Evolutionary conservation across 1,139 yeast genomes (phyloP).

Genomic region (Tardiomyces digboiensis): DNA sequence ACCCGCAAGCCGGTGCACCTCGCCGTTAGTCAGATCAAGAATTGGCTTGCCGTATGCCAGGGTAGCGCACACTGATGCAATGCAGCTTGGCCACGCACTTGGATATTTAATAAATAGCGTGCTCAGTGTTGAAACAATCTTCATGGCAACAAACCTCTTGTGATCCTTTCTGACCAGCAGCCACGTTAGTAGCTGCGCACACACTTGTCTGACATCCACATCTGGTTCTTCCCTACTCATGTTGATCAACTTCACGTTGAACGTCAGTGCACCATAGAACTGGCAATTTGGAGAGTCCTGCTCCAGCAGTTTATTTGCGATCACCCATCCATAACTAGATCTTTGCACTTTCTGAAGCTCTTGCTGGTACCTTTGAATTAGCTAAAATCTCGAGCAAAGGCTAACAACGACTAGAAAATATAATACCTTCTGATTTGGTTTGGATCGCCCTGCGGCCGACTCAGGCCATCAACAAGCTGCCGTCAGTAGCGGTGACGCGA

Average conservation of each 20-base stretch:
- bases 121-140: slow-evolving; percentile 24
- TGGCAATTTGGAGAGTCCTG: slow-evolving; percentile 34
- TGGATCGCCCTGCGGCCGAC: neutral
- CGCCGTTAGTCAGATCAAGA: neutral
- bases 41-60: neutral
- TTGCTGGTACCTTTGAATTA: slow-evolving; percentile 28
- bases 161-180: slow-evolving; percentile 12
- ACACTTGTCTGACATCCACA: slow-evolving; percentile 9
- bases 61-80: slow-evolving; percentile 12
- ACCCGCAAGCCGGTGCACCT: neutral
- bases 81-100: slow-evolving; percentile 20
- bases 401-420: neutral
- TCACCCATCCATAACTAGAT: slow-evolving; percentile 38
- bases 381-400: neutral
- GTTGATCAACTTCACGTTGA: slow-evolving; percentile 36
- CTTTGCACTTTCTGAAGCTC: slow-evolving; percentile 40
- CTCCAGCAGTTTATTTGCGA: slow-evolving; percentile 37
- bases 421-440: neutral
- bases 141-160: slow-evolving; percentile 22
- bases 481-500: neutral
- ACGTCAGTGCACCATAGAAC: slow-evolving; percentile 56
- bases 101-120: slow-evolving; percentile 24
- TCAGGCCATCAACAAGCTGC: neutral
- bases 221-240: slow-evolving; percentile 2
- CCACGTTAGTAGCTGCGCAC: slow-evolving; percentile 20